Percentiles rank a stretch among this genome's conserved stretches.
Evolutionary conservation across 129 eudicot species (phyloP).

Genomic region (Chrysanthemum seticuspe): DNA sequence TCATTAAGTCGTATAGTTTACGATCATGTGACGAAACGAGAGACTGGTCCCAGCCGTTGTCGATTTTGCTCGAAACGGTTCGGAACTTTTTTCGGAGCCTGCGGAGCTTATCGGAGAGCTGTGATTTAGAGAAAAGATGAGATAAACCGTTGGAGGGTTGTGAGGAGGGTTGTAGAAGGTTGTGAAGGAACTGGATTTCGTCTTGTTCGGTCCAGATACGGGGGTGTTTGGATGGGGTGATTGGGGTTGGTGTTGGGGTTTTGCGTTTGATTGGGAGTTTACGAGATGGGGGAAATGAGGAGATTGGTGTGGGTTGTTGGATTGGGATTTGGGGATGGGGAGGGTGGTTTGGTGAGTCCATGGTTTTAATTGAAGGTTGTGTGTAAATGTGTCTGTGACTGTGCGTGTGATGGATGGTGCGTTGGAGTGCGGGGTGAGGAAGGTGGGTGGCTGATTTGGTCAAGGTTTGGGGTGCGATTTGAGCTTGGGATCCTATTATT

Average conservation of each 20-base stretch:
- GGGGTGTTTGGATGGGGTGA: constrained; percentile 55
- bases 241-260: constrained; percentile 32
- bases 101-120: constrained; percentile 78
- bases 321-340: constrained; percentile 28
- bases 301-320: constrained; percentile 29
- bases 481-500: constrained; percentile 17
- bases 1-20: constrained; percentile 49
- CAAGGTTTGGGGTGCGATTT: constrained; percentile 16
- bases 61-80: constrained; percentile 44
- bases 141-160: constrained; percentile 47
- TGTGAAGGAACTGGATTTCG: constrained; percentile 73
- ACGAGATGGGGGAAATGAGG: constrained; percentile 33
- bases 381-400: constrained; percentile 9
- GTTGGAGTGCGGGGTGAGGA: constrained; percentile 22
- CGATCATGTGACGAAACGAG: constrained; percentile 63
- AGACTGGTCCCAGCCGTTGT: constrained; percentile 41
- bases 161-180: constrained; percentile 47
- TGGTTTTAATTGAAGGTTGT: constrained; percentile 27
- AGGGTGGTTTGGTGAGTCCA: constrained; percentile 61
- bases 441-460: constrained; percentile 34
- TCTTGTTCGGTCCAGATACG: constrained; percentile 80
- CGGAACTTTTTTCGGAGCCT: constrained; percentile 71
- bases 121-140: constrained; percentile 65
- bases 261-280: constrained; percentile 87
- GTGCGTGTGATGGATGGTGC: constrained; percentile 8